A percentile compares a stretch with the other conserved stretches of the same genome.
These are phyloP conservation scores for Candida oleophila DNA, from an alignment of 805 yeast species.

Conservation along the genomic window DNA sequence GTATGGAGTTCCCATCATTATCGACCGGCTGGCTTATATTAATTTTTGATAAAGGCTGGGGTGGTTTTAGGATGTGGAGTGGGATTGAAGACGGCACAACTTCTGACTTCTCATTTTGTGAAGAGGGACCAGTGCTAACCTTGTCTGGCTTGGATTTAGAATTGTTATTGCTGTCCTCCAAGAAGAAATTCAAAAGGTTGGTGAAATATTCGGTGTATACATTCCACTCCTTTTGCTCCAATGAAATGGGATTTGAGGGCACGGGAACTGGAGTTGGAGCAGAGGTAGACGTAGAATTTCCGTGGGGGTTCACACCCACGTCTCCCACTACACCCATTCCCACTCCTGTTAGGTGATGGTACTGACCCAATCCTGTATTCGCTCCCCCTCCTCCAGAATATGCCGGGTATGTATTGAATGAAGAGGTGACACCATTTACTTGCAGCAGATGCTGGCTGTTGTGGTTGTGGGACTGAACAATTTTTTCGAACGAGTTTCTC, in stretches of 20 bases:
- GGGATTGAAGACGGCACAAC: constrained; percentile 20
- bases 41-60: constrained; percentile 52
- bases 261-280: background rate
- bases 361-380: background rate
- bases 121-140: background rate
- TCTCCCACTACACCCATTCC: background rate
- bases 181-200: constrained; percentile 49
- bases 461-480: constrained; percentile 17
- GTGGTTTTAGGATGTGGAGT: constrained; percentile 51
- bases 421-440: constrained; percentile 4
- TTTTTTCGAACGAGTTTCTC: constrained; percentile 34
- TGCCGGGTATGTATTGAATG: background rate
- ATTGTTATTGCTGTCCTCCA: constrained; percentile 40
- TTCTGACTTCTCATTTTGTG: constrained; percentile 4
- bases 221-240: constrained; percentile 19
- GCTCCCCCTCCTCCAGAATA: background rate
- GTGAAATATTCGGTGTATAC: constrained; percentile 41
- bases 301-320: constrained; percentile 3
- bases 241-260: constrained; percentile 7
- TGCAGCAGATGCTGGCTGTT: constrained; percentile 1
- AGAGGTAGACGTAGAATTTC: constrained; percentile 4
- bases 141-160: background rate
- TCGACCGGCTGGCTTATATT: constrained; percentile 86
- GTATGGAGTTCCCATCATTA: constrained; percentile 87
- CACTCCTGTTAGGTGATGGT: constrained; percentile 1